Evolutionary conservation across 1,284 basidiomycete genomes (phyloP).

Genomic region (Heliocybe sulcata): DNA sequence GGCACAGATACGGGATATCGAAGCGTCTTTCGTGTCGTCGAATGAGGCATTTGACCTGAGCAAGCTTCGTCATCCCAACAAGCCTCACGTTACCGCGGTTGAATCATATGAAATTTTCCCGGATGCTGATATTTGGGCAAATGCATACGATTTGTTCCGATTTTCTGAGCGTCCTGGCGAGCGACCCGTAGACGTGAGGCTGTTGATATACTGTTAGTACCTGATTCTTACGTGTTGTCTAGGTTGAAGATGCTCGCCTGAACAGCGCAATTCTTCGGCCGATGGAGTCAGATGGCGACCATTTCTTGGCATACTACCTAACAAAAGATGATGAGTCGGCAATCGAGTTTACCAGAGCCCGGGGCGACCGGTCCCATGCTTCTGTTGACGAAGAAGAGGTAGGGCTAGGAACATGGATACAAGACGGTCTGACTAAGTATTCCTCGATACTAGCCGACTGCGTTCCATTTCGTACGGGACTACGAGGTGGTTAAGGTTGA

Average conservation of each 20-base stretch:
- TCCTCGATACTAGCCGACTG: conserved; percentile 41
- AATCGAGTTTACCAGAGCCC: conserved; percentile 44
- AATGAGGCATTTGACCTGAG: conserved; percentile 53
- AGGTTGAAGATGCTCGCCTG: conserved; percentile 71
- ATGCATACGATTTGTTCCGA: conserved; percentile 82
- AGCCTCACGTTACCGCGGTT: conserved; percentile 68
- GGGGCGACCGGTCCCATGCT: conserved; percentile 18
- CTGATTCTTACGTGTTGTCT: conserved; percentile 2
- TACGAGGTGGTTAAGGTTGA: conserved; percentile 81
- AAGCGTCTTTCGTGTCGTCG: conserved; percentile 69
- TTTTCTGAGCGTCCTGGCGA: conserved; percentile 88
- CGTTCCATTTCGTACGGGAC: conserved; percentile 71
- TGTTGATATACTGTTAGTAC: neutral
- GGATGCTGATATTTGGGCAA: conserved; percentile 83
- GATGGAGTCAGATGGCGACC: conserved; percentile 80
- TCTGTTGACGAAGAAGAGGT: conserved; percentile 20
- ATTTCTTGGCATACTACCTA: conserved; percentile 86
- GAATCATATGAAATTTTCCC: conserved; percentile 85
- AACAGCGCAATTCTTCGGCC: conserved; percentile 84
- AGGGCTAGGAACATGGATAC: conserved; percentile 10
- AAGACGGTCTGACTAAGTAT: conserved; percentile 18
- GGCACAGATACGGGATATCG: conserved; percentile 79
- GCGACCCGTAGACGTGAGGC: conserved; percentile 49
- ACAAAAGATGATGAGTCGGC: conserved; percentile 73
- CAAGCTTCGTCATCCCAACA: conserved; percentile 71